phyloP scores from a whole-genome alignment of 2,329 filamentous ascomycete species.

The Allantophomopsis lycopodina region DNA sequence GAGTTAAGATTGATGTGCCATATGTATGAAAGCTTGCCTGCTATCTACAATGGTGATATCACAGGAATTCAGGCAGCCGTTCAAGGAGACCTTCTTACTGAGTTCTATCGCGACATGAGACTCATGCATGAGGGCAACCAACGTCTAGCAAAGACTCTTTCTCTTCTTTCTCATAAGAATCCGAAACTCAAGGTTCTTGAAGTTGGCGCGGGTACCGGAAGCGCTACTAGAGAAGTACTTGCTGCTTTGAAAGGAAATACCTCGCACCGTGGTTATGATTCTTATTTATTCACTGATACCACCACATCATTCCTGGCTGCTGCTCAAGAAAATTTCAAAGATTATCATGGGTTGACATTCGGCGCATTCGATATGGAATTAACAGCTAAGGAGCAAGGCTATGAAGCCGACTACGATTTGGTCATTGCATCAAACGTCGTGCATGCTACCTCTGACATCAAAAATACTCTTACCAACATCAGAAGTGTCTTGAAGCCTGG shows the following conservation, averaged over 20 bases:
- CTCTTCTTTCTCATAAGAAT: no score
- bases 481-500: conserved; percentile 5
- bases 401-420: conserved; percentile 18
- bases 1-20: no score
- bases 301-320: conserved; percentile 9
- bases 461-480: conserved; percentile 5
- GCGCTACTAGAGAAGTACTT: conserved; percentile 7
- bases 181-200: conserved; percentile 23
- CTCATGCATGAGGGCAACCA: no score
- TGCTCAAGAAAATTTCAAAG: conserved; percentile 9
- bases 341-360: conserved; percentile 11
- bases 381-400: conserved; percentile 14
- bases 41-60: no score
- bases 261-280: no score
- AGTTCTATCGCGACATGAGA: no score
- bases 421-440: conserved; percentile 22
- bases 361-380: conserved; percentile 8
- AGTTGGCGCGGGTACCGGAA: conserved; percentile 28
- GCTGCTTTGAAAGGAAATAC: no score
- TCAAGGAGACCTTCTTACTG: no score
- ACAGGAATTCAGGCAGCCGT: no score
- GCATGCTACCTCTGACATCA: conserved; percentile 13
- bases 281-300: no score
- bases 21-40: no score
- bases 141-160: no score